Conservation (phyloP, 2,329 filamentous ascomycete genomes). For the Nigrograna mackinnonii region DNA sequence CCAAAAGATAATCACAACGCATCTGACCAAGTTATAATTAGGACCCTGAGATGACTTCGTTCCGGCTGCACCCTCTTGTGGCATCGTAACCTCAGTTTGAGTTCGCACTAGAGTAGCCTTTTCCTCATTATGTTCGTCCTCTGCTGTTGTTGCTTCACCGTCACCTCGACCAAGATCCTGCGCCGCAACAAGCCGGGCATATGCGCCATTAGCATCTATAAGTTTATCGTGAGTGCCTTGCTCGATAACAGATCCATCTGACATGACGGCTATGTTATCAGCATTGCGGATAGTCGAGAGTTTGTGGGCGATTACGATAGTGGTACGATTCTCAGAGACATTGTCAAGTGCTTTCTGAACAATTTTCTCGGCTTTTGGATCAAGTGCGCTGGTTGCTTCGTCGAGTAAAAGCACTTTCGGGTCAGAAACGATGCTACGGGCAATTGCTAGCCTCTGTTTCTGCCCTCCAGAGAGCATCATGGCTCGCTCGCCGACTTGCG, state of each 20-base stretch:
- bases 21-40: slow-evolving; percentile 31
- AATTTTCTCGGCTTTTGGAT: slow-evolving; percentile 91
- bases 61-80: slow-evolving; percentile 6
- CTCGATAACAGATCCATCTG: slow-evolving; percentile 78
- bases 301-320: slow-evolving; percentile 94
- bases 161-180: slow-evolving; percentile 48
- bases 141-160: slow-evolving; percentile 14
- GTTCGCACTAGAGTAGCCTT: slow-evolving; percentile 26
- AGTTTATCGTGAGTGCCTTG: slow-evolving; percentile 86
- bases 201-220: slow-evolving; percentile 72
- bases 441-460: slow-evolving; percentile 94
- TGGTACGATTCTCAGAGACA: slow-evolving; percentile 83
- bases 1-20: slow-evolving; percentile 27
- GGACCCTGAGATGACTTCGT: slow-evolving; percentile 22
- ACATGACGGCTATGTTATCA: slow-evolving; percentile 94
- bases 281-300: slow-evolving; percentile 91
- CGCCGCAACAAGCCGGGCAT: slow-evolving; percentile 68
- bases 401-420: slow-evolving; percentile 89
- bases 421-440: slow-evolving; percentile 83
- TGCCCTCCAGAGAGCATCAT: slow-evolving; percentile 91
- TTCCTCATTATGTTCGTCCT: slow-evolving; percentile 19
- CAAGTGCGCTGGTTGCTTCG: slow-evolving; percentile 88
- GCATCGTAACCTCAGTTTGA: slow-evolving; percentile 29
- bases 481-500: slow-evolving; percentile 88
- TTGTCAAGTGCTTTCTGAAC: slow-evolving; percentile 90